Evolutionary conservation across 1,284 basidiomycete species (phyloP), one percentile per base, ranked within the genome.

Genomic region (Inonotus hispidus): DNA sequence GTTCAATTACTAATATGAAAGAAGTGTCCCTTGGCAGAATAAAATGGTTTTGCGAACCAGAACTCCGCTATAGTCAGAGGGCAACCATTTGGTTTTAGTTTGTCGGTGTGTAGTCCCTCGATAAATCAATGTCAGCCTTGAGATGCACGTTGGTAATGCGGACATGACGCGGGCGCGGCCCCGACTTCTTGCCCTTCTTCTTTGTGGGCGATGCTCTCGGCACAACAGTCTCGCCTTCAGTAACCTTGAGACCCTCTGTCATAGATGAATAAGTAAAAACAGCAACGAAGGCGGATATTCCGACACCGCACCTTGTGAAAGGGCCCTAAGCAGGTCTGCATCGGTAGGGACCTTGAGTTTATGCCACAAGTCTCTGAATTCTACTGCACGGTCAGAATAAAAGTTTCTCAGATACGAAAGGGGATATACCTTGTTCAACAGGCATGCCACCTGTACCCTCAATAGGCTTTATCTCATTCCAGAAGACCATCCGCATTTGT

Each of bases 91-190:
- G 21, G 11, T 8, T 52, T 35, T 35, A 52, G 4, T 52, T 52
- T 7, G 50, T 52, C n/a, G 62, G 62, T 16, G 58, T 57, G 27
- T 63, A 63, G 32, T 63, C 62, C 38, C 21, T 63, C 57, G 88
- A 88, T 55, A 95, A 73, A 73, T 95, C 93, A 75, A 95, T 88
- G 66, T 87, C 85, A 41, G 82, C 87, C 69, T 86, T 88, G 69
- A 95, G 72, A 77, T 95, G 94, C 1, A 88, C 88, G 68, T 95
- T 96, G 54, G 92, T 95, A 65, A 95, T 83, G 67, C 90, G 86
- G 65, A 86, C 83, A 68, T 85, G 86, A 53, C 92, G 80, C 68
- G 90, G 85, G n/a, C 86, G 78, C 43, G 83, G 80, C 27, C 82
- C 87, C n/a, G 83, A 80, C 62, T 88, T 86, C 72, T 90, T 92